Evolutionary conservation across 2,329 filamentous ascomycete species (phyloP), one percentile per base, ranked within the genome.

Genomic region (Talaromyces sp.): DNA sequence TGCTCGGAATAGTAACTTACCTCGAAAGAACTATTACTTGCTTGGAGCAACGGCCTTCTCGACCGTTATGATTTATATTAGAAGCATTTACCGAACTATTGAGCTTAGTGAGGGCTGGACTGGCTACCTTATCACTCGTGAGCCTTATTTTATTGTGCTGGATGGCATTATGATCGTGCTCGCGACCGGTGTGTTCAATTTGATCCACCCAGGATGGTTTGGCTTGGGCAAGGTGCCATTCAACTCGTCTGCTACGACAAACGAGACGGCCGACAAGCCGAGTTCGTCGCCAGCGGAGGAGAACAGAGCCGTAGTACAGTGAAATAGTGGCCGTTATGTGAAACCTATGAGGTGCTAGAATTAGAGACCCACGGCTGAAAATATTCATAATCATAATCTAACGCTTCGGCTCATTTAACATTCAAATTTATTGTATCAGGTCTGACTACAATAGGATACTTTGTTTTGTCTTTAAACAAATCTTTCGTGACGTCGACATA

Each of bases 41-140:
- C 67, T 74, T 8, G 67, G 38, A 19, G 76, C 77, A 1, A 76
- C 77, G 61, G 65, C 74, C 1, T 68, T 80, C 54, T 77, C 73
- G 4, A 72, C 80, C 3, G 8, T 74, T 5, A 74, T 74, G 62
- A 78, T 82, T 59, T 80, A 80, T 60, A 70, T 78, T 11, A 72
- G 80, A 51, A 79, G 75, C 60, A 76, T 82, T 46, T 83, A 81
- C 64, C 76, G 80, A 54, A 79, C 79, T 1, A 73, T 82, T 31
- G 80, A 82, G 65, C 69, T 83, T 54, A 69, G 73, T 14, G 70
- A 82, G 65, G 80, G 80, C 0, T 82, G 80, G 80, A 59, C 64
- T 8, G 81, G 80, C 0, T 79, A 77, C 50, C 66, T 82, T 50
- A 81, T 82, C 59, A 79, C 77, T 24, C 77, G 77, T 6, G 75